Percentiles rank a stretch among this genome's conserved stretches.
Conservation (phyloP, 2,329 filamentous ascomycete species). For the Akanthomyces lecanii region DNA sequence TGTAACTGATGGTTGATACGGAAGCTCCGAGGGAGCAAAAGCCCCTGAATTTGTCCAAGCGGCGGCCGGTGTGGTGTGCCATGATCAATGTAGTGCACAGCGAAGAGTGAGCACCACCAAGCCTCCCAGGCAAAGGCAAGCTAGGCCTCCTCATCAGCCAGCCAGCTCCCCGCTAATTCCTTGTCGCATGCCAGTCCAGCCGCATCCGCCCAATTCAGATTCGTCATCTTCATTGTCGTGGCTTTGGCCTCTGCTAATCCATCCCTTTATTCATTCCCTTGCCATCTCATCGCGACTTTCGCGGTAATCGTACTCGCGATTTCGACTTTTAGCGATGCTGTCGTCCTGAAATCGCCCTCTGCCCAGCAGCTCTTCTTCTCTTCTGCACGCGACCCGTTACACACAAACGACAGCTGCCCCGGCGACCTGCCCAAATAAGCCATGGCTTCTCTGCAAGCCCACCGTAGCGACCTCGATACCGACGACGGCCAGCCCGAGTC, state of each 20-base stretch:
- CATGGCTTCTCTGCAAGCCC: slow-evolving; percentile 5
- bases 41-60: too few species aligned
- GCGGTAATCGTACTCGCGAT: background rate
- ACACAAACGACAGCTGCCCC: background rate
- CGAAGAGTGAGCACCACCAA: background rate
- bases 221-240: slow-evolving; percentile 3
- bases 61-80: too few species aligned
- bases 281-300: background rate
- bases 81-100: too few species aligned
- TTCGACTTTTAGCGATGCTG: background rate
- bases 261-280: background rate
- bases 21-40: too few species aligned
- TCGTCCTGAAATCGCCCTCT: slow-evolving; percentile 5
- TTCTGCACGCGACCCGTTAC: background rate
- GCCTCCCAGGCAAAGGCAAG: too few species aligned
- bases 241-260: background rate
- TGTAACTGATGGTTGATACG: too few species aligned
- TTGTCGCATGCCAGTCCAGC: slow-evolving; percentile 8
- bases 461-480: background rate
- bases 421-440: background rate
- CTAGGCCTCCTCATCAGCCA: too few species aligned
- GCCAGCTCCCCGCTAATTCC: background rate
- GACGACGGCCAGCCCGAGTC: slow-evolving; percentile 23
- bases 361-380: background rate
- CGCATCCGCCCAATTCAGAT: background rate